Evolutionary conservation across 2,329 filamentous ascomycete species (phyloP).

Genomic region (Rutstroemia sp.): DNA sequence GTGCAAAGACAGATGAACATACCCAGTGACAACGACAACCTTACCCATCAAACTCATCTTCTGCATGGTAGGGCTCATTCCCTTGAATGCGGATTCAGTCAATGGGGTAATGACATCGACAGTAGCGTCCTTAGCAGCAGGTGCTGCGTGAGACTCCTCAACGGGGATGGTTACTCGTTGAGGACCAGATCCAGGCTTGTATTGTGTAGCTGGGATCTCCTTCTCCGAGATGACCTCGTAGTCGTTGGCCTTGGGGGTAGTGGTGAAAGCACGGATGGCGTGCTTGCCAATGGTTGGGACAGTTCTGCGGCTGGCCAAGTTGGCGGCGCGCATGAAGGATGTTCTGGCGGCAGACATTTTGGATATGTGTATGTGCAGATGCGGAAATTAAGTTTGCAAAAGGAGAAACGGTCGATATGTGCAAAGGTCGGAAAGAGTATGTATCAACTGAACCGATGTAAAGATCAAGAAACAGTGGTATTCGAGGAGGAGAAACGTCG

Average conservation of each 20-base stretch:
- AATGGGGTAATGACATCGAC: conserved; percentile 36
- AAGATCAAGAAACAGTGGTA: no score
- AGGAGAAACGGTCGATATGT: not conserved
- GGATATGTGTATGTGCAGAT: not conserved
- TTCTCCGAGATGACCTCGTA: conserved; percentile 25
- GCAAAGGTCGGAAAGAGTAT: not conserved
- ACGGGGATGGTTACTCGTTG: conserved; percentile 22
- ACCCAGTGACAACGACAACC: conserved; percentile 67
- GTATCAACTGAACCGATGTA: not conserved
- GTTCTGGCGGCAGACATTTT: conserved; percentile 5
- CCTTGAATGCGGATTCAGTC: conserved; percentile 43
- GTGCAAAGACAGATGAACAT: conserved; percentile 25
- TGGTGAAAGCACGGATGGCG: conserved; percentile 20
- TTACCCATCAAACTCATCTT: conserved; percentile 64
- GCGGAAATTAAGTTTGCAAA: not conserved
- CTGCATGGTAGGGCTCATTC: conserved; percentile 57
- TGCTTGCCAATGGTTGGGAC: conserved; percentile 9
- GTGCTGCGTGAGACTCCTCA: conserved; percentile 12
- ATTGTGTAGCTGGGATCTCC: conserved; percentile 18
- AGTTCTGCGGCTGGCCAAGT: conserved; percentile 4
- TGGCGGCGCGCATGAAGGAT: conserved; percentile 1
- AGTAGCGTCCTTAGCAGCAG: conserved; percentile 2
- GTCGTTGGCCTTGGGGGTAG: conserved; percentile 15
- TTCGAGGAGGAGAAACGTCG: not conserved
- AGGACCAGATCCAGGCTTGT: conserved; percentile 8